Evolutionary conservation across 208 protist genomes (phyloP), one percentile per base, ranked within the genome.

Genomic region (Crithidia brevicula): DNA sequence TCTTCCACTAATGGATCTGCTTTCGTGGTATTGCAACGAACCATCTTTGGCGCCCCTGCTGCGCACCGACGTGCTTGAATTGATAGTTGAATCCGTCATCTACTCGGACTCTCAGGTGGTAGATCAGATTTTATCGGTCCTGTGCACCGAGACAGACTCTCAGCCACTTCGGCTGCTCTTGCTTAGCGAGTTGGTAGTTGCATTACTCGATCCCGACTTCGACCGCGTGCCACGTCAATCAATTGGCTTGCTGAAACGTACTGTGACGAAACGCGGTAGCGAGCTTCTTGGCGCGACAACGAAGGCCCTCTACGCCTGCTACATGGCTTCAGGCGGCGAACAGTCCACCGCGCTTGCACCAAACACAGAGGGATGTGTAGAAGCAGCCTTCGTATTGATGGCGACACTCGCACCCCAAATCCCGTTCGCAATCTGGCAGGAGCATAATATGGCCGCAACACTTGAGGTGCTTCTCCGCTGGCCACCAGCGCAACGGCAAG

Each of bases 11-110:
- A 70, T 61, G 68, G 85, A 93, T 27, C 49, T 93, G 4, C 65
- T 92, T 8, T 57, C 56, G n/a, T 95, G 90, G 88, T 93, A 89
- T 64, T 76, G 74, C 52, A 85, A 67, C 18, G 87, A 90, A 53
- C 74, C 79, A 6, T 74, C 71, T 25, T 60, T 95, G 28, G 61
- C 65, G 18, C 72, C 72, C 16, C 71, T 93, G 25, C 65, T 95
- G 20, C 62, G 67, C 42, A 58, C 43, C 11, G 84, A 83, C 52
- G 67, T 94, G 51, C 31, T 83, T 11, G 81, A 91, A 57, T 77
- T 95, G 36, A 60, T 95, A n/a, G 73, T 85, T 0, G 83, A 89
- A 59, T 85, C 77, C 68, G 64, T 85, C 47, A 62, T 94, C 23
- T 72, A 77, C 74, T 67, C 74, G 22, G 68, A 59, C 49, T 67